phyloP scores from a whole-genome alignment of 2,329 filamentous ascomycete genomes.

The Fusarium algeriense region DNA sequence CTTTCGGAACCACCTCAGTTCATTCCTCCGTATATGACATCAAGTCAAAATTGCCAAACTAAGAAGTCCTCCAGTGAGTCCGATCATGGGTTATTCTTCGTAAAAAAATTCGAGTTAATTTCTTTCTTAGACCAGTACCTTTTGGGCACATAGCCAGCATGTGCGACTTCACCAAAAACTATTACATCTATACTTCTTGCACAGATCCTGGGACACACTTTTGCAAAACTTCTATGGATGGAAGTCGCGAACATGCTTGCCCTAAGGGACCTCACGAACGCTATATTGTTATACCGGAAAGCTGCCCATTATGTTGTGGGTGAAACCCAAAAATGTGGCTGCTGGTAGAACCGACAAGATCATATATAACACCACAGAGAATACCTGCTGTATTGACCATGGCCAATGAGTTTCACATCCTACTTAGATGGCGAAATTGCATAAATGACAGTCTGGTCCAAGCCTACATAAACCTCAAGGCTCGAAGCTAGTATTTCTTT shows the following conservation, averaged over 20 bases:
- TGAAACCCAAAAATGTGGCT: slow-evolving; percentile 42
- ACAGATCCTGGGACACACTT: slow-evolving; percentile 77
- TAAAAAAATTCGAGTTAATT: not conserved
- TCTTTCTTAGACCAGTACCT: not conserved
- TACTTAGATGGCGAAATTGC: not conserved
- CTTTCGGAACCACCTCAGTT: not conserved
- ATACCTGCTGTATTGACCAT: not conserved
- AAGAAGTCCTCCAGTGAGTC: slow-evolving; percentile 7
- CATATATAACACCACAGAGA: slow-evolving; percentile 6
- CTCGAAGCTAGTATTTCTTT: not conserved
- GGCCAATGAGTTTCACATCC: not conserved
- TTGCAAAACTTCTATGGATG: slow-evolving; percentile 76
- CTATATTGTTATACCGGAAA: slow-evolving; percentile 77
- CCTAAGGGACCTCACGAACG: slow-evolving; percentile 76
- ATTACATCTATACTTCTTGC: slow-evolving; percentile 81
- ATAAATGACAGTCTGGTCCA: not conserved
- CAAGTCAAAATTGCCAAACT: not conserved
- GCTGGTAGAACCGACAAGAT: slow-evolving; percentile 4
- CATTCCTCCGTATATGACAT: not conserved
- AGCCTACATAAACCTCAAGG: not conserved
- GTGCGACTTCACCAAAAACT: slow-evolving; percentile 79
- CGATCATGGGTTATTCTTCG: not conserved
- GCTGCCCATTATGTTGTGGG: slow-evolving; percentile 62
- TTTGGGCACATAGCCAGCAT: slow-evolving; percentile 52
- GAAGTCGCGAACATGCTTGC: slow-evolving; percentile 70